Conservation (phyloP, 176 grass and related monocot genomes). For the Oryza glaberrima region DNA sequence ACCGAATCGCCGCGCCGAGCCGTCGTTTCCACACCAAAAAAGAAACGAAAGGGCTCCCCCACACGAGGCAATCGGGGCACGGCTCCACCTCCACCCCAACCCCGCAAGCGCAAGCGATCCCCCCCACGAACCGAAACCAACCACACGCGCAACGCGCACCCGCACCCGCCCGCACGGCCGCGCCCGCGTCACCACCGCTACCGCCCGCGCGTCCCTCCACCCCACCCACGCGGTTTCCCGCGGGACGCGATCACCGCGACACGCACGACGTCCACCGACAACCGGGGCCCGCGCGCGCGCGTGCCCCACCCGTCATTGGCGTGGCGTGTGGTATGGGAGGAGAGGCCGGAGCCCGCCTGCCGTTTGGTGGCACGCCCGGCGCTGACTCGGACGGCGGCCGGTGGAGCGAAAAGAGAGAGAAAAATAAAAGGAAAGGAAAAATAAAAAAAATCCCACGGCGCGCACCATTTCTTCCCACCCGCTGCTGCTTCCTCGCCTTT, state of each 20-base stretch:
- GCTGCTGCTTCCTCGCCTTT: background rate
- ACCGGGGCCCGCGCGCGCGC: background rate
- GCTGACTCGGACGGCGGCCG: slow-evolving; percentile 45
- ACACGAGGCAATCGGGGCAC: too few relatives aligned
- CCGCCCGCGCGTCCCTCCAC: background rate
- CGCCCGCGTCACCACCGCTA: background rate
- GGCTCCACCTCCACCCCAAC: too few relatives aligned
- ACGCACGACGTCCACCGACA: background rate
- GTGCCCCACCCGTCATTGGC: slow-evolving; percentile 39
- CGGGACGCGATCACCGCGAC: background rate
- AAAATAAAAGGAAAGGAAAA: background rate
- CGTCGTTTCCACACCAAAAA: background rate
- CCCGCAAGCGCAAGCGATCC: background rate
- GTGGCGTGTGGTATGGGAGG: too few relatives aligned
- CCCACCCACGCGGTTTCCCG: slow-evolving; percentile 14
- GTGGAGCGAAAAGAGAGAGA: background rate
- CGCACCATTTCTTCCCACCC: slow-evolving; percentile 50
- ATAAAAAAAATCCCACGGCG: background rate
- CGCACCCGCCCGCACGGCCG: background rate
- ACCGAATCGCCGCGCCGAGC: background rate
- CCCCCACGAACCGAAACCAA: background rate
- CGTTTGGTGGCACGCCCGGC: slow-evolving; percentile 28
- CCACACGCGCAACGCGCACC: background rate
- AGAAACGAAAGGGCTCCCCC: background rate
- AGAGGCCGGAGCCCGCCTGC: background rate